phyloP scores from a whole-genome alignment of 306 rosid genomes.

The Hippophae rhamnoides region DNA sequence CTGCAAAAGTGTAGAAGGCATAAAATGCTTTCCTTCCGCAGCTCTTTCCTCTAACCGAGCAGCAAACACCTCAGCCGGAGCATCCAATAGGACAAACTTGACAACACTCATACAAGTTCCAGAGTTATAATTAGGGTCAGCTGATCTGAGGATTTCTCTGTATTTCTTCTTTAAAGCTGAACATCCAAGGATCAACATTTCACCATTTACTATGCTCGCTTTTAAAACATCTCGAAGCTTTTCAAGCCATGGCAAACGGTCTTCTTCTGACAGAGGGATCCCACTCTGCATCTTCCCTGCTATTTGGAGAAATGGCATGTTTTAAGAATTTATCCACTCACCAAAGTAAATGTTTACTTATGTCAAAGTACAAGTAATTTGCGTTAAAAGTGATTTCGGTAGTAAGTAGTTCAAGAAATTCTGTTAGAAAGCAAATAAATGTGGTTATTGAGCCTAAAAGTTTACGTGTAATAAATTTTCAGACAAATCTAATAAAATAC shows the following conservation, averaged over 20 bases:
- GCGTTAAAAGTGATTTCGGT: no score
- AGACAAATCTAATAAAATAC: no score
- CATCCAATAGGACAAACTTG: constrained; percentile 65
- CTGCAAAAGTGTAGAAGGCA: constrained; percentile 70
- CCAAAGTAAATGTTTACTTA: background rate
- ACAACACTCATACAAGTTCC: constrained; percentile 35
- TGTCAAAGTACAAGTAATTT: no score
- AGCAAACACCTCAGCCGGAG: constrained; percentile 45
- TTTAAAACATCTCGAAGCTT: constrained; percentile 27
- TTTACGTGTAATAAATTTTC: no score
- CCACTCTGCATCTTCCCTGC: constrained; percentile 72
- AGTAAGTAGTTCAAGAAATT: no score
- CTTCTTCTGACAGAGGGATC: constrained; percentile 68
- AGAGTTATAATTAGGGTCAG: constrained; percentile 39
- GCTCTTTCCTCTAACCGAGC: constrained; percentile 47
- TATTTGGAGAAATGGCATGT: background rate
- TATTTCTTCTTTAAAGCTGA: constrained; percentile 69
- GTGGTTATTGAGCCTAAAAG: no score
- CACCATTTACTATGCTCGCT: constrained; percentile 23
- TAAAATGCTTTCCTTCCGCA: constrained; percentile 70
- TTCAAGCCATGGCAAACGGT: constrained; percentile 82
- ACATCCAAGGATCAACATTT: constrained; percentile 49
- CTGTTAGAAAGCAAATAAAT: no score
- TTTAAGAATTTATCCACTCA: background rate
- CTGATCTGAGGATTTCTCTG: constrained; percentile 66